phyloP scores from a whole-genome alignment of 78 protist genomes.

The Protostelium mycophagum region DNA sequence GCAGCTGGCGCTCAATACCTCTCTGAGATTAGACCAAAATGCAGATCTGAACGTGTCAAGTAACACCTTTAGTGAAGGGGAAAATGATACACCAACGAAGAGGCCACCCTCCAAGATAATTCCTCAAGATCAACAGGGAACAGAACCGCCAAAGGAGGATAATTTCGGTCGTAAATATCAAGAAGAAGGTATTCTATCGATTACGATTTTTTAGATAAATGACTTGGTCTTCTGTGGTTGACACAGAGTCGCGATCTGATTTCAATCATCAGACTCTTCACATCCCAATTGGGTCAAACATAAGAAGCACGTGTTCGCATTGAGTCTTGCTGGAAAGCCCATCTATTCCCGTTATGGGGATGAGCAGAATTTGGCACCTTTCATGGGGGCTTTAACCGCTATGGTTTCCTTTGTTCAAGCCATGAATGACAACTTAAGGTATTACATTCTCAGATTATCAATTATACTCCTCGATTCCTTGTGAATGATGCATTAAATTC shows the following conservation, averaged over 20 bases:
- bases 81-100: background rate
- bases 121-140: background rate
- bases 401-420: constrained; percentile 58
- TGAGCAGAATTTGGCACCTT: constrained; percentile 49
- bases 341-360: constrained; percentile 54
- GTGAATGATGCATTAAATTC: too few relatives aligned
- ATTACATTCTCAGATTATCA: background rate
- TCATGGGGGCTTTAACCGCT: constrained; percentile 56
- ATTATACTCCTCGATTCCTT: too few relatives aligned
- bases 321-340: constrained; percentile 43
- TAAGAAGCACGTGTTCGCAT: constrained; percentile 38
- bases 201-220: background rate
- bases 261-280: constrained; percentile 15
- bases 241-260: too few relatives aligned
- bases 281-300: constrained; percentile 54
- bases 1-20: background rate
- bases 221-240: background rate
- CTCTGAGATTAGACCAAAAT: background rate
- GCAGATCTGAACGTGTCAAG: background rate
- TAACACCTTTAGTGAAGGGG: too few relatives aligned
- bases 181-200: background rate
- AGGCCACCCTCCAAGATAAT: background rate
- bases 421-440: constrained; percentile 36
- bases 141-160: background rate
- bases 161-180: background rate